phyloP scores from a whole-genome alignment of 225 moss, liverwort and hornwort genomes.

The Polytrichum formosum region DNA sequence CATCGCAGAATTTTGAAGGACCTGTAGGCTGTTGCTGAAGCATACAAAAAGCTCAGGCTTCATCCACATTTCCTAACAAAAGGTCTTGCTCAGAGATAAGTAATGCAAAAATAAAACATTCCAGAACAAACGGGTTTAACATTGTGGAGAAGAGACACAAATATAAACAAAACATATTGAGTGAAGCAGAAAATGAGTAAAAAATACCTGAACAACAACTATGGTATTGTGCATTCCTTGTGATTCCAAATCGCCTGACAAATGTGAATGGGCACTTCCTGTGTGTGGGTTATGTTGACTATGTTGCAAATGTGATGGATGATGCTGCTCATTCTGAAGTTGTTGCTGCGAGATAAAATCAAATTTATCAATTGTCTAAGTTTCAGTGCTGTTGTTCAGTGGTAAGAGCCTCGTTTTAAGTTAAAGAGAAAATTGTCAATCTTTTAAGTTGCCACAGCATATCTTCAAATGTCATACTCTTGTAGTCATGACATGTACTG shows the following conservation, averaged over 20 bases:
- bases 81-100: not conserved
- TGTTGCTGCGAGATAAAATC: constrained; percentile 33
- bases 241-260: constrained; percentile 52
- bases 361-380: too few species aligned
- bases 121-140: not conserved
- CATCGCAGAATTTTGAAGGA: constrained; percentile 95
- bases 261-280: constrained; percentile 71
- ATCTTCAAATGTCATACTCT: too few species aligned
- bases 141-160: too few species aligned
- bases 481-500: too few species aligned
- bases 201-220: constrained; percentile 47
- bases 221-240: constrained; percentile 49
- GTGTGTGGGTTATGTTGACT: constrained; percentile 67
- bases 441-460: too few species aligned
- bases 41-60: not conserved
- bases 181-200: not conserved
- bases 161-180: not conserved
- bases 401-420: too few species aligned
- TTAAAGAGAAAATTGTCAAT: too few species aligned
- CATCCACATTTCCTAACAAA: not conserved
- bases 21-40: constrained; percentile 67
- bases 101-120: not conserved
- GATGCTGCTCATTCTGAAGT: constrained; percentile 61
- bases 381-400: too few species aligned
- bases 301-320: constrained; percentile 74